phyloP scores from a whole-genome alignment of 768 basidiomycete genomes.

The Russula olivacea region DNA sequence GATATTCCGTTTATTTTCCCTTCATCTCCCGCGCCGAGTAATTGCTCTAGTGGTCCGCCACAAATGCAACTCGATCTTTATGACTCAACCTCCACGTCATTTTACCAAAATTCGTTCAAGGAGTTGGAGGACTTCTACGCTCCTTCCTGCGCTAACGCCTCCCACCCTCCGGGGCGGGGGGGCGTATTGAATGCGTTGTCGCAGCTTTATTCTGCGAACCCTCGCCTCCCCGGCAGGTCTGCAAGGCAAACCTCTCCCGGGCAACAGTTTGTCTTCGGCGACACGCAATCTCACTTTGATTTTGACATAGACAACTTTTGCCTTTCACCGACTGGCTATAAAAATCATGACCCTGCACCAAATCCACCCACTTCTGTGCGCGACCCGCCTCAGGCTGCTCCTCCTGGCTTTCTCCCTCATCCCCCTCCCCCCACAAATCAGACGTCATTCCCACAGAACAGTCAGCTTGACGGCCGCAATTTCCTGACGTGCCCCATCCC shows the following conservation, averaged over 20 bases:
- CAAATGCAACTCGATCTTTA: not conserved
- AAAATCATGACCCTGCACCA: not conserved
- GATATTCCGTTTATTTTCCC: not conserved
- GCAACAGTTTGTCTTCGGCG: constrained; percentile 7
- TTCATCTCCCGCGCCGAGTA: not conserved
- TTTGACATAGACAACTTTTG: not conserved
- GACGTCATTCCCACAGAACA: not conserved
- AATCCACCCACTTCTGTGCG: not conserved
- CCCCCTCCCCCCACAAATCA: not conserved
- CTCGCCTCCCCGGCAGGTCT: not conserved
- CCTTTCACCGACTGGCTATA: not conserved
- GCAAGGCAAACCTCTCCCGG: not conserved
- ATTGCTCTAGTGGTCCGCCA: not conserved
- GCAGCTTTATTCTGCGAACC: constrained; percentile 6
- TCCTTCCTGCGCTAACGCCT: not conserved
- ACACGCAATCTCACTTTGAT: constrained; percentile 1
- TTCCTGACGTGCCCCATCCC: not conserved
- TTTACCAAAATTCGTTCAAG: not conserved
- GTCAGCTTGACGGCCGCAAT: not conserved
- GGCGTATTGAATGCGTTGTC: not conserved
- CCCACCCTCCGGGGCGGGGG: not conserved
- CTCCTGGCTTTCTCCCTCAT: not conserved
- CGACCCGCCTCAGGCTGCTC: not conserved
- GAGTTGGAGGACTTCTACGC: not conserved
- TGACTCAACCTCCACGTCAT: not conserved